Conservation (phyloP, 768 basidiomycete genomes). For the Lenzites betulinus region DNA sequence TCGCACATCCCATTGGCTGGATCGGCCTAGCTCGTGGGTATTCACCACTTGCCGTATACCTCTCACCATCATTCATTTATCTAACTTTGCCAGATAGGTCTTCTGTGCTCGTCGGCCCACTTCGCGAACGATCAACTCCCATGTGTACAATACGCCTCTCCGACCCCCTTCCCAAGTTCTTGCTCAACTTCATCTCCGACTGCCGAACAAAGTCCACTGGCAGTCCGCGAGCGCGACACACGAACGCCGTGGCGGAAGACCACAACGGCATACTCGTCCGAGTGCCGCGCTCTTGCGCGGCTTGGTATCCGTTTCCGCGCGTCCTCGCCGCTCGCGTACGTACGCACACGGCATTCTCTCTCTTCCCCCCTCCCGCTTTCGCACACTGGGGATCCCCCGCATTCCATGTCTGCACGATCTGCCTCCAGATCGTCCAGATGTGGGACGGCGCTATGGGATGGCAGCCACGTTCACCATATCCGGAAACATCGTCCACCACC, state of each 20-base stretch:
- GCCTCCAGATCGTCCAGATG: slow-evolving; percentile 10
- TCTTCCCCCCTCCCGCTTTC: not conserved
- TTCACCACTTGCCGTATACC: slow-evolving; percentile 1
- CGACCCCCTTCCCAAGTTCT: slow-evolving; percentile 5
- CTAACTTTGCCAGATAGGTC: slow-evolving; percentile 7
- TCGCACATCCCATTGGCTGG: slow-evolving; percentile 9
- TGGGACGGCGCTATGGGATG: slow-evolving; percentile 1
- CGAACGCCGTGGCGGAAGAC: not conserved
- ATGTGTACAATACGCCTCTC: slow-evolving; percentile 5
- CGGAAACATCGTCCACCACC: slow-evolving; percentile 5
- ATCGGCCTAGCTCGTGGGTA: slow-evolving; percentile 10
- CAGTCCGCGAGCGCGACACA: not conserved
- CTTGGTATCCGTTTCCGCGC: not conserved
- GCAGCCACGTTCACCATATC: slow-evolving; percentile 2
- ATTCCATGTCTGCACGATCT: slow-evolving; percentile 4
- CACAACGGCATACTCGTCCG: not conserved
- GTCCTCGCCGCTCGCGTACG: not conserved
- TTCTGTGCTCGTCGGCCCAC: not conserved
- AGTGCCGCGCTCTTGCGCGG: not conserved
- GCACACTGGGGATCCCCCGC: slow-evolving; percentile 17
- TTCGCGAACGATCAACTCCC: slow-evolving; percentile 9
- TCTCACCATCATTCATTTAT: slow-evolving; percentile 11
- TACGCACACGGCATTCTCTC: not conserved
- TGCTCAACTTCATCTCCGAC: slow-evolving; percentile 10
- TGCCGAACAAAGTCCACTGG: slow-evolving; percentile 13